These are phyloP conservation scores for Dactylellina drechsleri DNA, from an alignment of 2,329 filamentous ascomycete species.

Conservation along the genomic window DNA sequence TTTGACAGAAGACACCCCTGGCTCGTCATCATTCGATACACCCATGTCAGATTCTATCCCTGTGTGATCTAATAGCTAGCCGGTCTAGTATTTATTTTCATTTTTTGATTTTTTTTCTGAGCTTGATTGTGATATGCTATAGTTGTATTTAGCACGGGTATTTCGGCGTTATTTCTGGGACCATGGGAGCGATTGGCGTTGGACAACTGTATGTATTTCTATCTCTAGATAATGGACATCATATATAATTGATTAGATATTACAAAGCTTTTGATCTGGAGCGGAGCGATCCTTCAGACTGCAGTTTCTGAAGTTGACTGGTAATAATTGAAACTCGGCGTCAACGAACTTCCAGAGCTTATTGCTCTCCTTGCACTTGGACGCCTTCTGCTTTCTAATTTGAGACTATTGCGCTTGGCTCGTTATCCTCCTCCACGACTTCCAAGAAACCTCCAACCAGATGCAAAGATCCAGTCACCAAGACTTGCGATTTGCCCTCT, in stretches of 20 bases:
- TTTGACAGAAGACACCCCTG: background rate
- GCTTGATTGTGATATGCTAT: background rate
- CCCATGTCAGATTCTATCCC: conserved; percentile 38
- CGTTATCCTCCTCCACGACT: conserved; percentile 68
- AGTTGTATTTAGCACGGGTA: background rate
- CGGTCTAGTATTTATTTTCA: conserved; percentile 15
- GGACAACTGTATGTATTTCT: background rate
- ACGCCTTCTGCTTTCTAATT: background rate
- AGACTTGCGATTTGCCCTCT: conserved; percentile 67
- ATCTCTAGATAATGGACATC: background rate
- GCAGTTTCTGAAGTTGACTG: too few relatives aligned
- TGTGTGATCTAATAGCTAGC: conserved; percentile 11
- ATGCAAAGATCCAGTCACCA: conserved; percentile 86
- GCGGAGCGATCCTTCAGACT: too few relatives aligned
- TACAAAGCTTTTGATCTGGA: too few relatives aligned
- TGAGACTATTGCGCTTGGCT: conserved; percentile 13
- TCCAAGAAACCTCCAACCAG: conserved; percentile 82
- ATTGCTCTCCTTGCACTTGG: too few relatives aligned
- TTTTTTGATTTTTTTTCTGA: background rate
- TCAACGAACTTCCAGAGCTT: too few relatives aligned
- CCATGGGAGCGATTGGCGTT: background rate
- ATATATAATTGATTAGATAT: too few relatives aligned
- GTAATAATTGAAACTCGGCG: too few relatives aligned
- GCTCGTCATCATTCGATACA: conserved; percentile 30
- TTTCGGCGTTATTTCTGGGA: background rate